Evolutionary conservation across 176 grass and related monocot species (phyloP).

Genomic region (Microstegium vimineum): DNA sequence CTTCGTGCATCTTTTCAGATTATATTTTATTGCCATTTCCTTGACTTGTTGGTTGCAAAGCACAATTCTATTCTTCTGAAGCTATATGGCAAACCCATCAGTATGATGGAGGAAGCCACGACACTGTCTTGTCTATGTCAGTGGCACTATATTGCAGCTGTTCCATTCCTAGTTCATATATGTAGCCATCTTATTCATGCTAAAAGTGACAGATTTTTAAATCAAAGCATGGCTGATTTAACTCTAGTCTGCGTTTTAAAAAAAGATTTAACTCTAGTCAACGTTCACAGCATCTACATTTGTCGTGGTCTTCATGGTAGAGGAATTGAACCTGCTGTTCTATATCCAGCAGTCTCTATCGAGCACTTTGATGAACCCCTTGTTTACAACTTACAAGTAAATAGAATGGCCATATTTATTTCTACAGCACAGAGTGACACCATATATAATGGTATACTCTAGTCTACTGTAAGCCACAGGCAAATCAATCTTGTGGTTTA

Average conservation of each 20-base stretch:
- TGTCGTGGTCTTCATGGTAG: background rate
- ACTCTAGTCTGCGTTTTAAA: background rate
- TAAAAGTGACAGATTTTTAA: background rate
- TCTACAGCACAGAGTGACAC: no score
- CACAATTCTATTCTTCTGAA: conserved; percentile 25
- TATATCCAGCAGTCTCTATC: background rate
- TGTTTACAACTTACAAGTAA: no score
- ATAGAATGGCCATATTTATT: no score
- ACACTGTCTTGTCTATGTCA: background rate
- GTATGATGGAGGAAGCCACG: background rate
- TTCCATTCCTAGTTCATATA: background rate
- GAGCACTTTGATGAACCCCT: no score
- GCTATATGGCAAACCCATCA: no score
- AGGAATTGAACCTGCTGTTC: background rate
- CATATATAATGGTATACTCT: no score
- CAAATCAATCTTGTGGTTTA: no score
- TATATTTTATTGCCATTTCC: conserved; percentile 61
- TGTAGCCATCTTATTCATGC: background rate
- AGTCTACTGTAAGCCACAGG: no score
- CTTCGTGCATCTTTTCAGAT: conserved; percentile 30
- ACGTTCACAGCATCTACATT: background rate
- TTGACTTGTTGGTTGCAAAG: conserved; percentile 54
- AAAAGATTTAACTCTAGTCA: background rate
- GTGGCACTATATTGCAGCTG: background rate
- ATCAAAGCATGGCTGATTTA: background rate